Evolutionary conservation across 139 green algal species (phyloP).

Genomic region (Coccomyxa sp.): DNA sequence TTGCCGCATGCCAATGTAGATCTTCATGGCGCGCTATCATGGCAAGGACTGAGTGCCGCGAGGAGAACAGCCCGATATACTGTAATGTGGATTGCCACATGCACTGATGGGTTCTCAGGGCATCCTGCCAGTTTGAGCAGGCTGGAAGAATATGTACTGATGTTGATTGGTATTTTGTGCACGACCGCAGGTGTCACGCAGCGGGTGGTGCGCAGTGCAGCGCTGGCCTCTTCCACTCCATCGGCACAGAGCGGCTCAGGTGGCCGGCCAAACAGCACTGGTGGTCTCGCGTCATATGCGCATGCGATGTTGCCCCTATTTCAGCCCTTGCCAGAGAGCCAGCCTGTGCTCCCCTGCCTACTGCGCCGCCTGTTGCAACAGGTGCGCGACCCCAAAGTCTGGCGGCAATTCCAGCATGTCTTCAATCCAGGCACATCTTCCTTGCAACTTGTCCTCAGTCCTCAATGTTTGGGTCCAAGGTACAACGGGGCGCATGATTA

Average conservation of each 20-base stretch:
- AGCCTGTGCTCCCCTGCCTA: conserved; percentile 91
- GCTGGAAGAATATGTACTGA: no score
- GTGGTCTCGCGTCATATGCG: not conserved
- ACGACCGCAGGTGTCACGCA: conserved; percentile 55
- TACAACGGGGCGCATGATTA: no score
- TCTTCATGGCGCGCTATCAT: not conserved
- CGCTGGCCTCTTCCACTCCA: not conserved
- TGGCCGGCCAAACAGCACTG: not conserved
- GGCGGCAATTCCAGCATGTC: not conserved
- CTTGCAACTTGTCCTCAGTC: not conserved
- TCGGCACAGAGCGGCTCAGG: not conserved
- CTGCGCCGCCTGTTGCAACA: conserved; percentile 80
- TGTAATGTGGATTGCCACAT: no score
- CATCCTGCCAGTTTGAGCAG: no score
- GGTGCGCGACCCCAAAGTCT: conserved; percentile 12
- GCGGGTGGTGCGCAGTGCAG: conserved; percentile 36
- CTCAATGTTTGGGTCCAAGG: not conserved
- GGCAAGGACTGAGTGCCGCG: no score
- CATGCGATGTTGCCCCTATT: conserved; percentile 55
- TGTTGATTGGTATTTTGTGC: no score
- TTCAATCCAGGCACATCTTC: not conserved
- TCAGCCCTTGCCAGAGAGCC: conserved; percentile 74
- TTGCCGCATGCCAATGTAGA: not conserved
- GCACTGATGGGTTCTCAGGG: no score
- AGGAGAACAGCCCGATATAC: no score